These are phyloP conservation scores for Aspergillus indologenus DNA, from an alignment of 495 filamentous ascomycete genomes.

Conservation along the genomic window DNA sequence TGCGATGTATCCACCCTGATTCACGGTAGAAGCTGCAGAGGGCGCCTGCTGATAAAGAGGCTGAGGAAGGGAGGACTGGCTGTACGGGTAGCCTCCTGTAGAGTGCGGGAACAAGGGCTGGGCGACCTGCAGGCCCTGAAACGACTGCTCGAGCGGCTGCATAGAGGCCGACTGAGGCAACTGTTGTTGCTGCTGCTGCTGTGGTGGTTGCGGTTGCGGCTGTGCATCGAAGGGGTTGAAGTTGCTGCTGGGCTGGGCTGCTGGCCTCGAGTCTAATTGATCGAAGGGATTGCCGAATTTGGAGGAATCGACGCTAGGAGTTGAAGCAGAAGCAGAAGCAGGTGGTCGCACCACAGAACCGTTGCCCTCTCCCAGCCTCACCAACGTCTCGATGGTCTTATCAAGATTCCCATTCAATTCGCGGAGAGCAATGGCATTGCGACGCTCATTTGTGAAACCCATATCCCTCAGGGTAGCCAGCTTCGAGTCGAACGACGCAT, in stretches of 20 bases:
- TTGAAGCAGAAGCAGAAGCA: conserved; percentile 32
- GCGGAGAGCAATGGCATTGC: conserved; percentile 75
- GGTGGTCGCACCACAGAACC: conserved; percentile 38
- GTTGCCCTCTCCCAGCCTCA: conserved; percentile 70
- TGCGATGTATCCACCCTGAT: conserved; percentile 45
- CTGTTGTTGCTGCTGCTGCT: conserved; percentile 21
- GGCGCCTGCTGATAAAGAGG: conserved; percentile 53
- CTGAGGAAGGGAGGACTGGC: conserved; percentile 48
- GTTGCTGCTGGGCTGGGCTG: conserved; percentile 25
- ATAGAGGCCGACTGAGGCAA: conserved; percentile 47
- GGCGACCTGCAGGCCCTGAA: conserved; percentile 70
- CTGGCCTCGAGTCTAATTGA: conserved; percentile 37
- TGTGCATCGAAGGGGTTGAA: conserved; percentile 69
- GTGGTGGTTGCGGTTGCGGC: conserved; percentile 17
- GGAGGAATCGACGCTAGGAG: conserved; percentile 20
- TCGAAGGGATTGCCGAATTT: conserved; percentile 52
- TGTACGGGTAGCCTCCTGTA: conserved; percentile 69
- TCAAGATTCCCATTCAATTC: conserved; percentile 80
- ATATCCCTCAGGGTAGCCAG: conserved; percentile 78
- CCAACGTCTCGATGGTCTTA: conserved; percentile 76
- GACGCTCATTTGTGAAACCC: conserved; percentile 84
- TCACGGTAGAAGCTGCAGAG: conserved; percentile 53
- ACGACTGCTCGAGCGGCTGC: conserved; percentile 62
- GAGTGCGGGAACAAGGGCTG: conserved; percentile 77
- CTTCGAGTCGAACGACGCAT: conserved; percentile 62